Evolutionary conservation across 257 asterid species (phyloP).

Genomic region (Fraxinus cuspidata): DNA sequence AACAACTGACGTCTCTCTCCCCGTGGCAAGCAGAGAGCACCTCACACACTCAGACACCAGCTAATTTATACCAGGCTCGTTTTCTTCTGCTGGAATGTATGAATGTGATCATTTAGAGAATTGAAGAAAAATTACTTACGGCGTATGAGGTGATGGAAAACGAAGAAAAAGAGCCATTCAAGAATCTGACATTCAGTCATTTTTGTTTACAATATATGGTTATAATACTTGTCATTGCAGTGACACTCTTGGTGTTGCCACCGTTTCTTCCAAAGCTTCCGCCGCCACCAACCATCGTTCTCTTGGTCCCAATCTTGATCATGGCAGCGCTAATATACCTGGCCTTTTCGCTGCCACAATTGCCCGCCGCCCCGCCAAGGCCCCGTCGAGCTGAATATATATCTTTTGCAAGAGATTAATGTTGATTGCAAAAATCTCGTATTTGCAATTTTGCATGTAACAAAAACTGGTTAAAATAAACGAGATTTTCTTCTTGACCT

Average conservation of each 20-base stretch:
- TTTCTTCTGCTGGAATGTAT: background rate
- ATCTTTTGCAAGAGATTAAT: background rate
- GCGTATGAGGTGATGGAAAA: background rate
- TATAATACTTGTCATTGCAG: background rate
- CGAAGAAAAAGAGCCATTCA: background rate
- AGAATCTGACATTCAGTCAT: background rate
- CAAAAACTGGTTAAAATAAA: background rate
- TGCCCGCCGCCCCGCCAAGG: background rate
- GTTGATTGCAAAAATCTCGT: background rate
- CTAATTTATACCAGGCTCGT: background rate
- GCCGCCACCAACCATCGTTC: background rate
- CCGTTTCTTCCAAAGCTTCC: background rate
- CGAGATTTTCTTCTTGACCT: background rate
- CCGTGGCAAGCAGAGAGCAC: background rate
- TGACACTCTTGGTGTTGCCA: background rate
- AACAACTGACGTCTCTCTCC: background rate
- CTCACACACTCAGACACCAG: background rate
- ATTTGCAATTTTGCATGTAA: background rate
- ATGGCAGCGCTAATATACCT: background rate
- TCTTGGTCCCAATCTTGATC: background rate
- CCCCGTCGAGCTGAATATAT: background rate
- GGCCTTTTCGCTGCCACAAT: background rate
- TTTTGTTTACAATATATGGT: background rate
- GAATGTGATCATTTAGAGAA: background rate
- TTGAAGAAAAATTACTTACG: background rate